Conservation (phyloP, 1,139 yeast genomes). For the Kodamaea suecica region DNA sequence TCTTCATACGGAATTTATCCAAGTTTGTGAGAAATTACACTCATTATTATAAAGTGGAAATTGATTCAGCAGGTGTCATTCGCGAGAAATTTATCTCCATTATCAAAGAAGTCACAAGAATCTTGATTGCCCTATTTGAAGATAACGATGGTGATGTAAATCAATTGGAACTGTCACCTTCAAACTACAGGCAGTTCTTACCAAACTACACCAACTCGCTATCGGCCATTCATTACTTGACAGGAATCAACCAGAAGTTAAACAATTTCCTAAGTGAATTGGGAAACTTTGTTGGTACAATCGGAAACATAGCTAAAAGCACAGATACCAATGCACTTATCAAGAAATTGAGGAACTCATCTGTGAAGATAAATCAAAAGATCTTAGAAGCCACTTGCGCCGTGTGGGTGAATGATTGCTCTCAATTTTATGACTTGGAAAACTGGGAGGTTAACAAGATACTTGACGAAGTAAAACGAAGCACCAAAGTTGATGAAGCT, state of each 20-base stretch:
- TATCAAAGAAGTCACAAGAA: conserved; percentile 25
- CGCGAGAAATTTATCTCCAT: conserved; percentile 26
- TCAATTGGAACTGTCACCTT: conserved; percentile 38
- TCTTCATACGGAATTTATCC: conserved; percentile 28
- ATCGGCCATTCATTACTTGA: conserved; percentile 38
- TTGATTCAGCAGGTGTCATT: conserved; percentile 33
- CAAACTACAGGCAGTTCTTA: conserved; percentile 35
- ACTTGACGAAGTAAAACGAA: conserved; percentile 8
- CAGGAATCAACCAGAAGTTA: conserved; percentile 29
- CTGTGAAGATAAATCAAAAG: conserved; percentile 35
- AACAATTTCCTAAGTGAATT: conserved; percentile 31
- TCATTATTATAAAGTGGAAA: conserved; percentile 29
- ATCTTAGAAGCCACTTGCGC: conserved; percentile 45
- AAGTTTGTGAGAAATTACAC: conserved; percentile 40
- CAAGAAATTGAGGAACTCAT: conserved; percentile 33
- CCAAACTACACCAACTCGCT: conserved; percentile 45
- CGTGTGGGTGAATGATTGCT: conserved; percentile 48
- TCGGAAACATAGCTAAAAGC: conserved; percentile 35
- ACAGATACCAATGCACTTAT: conserved; percentile 39
- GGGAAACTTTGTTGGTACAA: conserved; percentile 32
- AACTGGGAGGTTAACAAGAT: conserved; percentile 34
- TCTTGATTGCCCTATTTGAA: conserved; percentile 32
- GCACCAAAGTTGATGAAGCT: conserved; percentile 4
- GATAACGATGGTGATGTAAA: conserved; percentile 26
- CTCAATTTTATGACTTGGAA: conserved; percentile 46